Evolutionary conservation across 1,284 basidiomycete species (phyloP), one percentile per base, ranked within the genome.

Genomic region (Ustilago lituana): DNA sequence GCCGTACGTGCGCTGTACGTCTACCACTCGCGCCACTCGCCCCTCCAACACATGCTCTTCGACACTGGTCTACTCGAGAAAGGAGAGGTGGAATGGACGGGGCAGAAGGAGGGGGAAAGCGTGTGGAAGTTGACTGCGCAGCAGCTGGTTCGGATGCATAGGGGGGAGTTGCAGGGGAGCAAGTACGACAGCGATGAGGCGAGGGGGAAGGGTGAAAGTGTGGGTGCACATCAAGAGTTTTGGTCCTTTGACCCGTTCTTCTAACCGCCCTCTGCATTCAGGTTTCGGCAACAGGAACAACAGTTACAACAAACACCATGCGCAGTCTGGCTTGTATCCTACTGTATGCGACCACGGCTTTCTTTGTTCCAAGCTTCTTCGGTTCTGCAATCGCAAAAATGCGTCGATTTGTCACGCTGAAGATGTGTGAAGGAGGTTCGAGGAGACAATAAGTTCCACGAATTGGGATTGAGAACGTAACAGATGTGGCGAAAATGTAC

Each of bases 1-100:
- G 66, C 66, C 2, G 52, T 69, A 0, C 55, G 66, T 23, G 19
- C 56, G 5, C 48, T 64, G 20, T 60, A 60, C 37, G 49, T 67
- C 9, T 60, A 48, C 7, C 24, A 44, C 2, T 15, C 5, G 4
- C 43, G 54, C 11, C 38, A 52, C n/a, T 3, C 19, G 1, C 23
- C 26, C 5, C 3, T 37, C 1, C 23, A 53, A 29, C 0, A 2
- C 2, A 19, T 22, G 15, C 17, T 62, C 15, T 17, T 36, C 22
- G 45, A 41, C 3, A 29, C 27, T 9, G 35, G 22, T 17, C 24
- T 51, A 5, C 22, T 43, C n/a, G 36, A 36, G 14, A 17, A 7
- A 0, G 31, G 14, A 9, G 10, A 5, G 36, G 17, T 3, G 14
- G 22, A 37, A n/a, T n/a, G n/a, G 20, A 26, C 5, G 5, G 33